These are phyloP conservation scores for Termitomyces sp. DNA, from an alignment of 768 basidiomycete genomes.

Conservation along the genomic window DNA sequence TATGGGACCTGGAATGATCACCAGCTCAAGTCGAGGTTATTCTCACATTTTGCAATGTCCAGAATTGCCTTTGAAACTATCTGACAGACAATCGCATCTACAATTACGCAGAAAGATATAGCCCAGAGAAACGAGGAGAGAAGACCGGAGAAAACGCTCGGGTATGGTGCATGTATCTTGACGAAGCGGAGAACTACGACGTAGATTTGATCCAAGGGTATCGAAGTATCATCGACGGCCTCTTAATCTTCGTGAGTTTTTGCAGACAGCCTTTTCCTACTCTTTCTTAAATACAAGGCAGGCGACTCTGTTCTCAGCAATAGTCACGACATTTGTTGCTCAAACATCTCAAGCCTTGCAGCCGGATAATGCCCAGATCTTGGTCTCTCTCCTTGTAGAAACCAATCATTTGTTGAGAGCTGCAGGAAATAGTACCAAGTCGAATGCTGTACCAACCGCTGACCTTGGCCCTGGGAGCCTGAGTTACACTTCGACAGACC, in stretches of 20 bases:
- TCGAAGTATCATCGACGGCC: background rate
- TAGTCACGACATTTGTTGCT: background rate
- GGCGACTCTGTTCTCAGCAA: background rate
- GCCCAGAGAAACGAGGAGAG: background rate
- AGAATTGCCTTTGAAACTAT: no score
- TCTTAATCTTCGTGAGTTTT: no score
- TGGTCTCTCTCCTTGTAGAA: background rate
- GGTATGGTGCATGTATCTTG: background rate
- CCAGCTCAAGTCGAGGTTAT: no score
- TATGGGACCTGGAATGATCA: no score
- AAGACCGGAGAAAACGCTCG: background rate
- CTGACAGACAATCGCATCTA: background rate
- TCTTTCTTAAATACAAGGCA: background rate
- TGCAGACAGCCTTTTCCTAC: background rate
- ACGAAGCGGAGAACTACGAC: background rate
- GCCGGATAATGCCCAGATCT: background rate
- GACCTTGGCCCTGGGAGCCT: background rate
- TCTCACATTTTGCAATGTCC: background rate
- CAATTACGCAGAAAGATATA: background rate
- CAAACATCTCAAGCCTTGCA: background rate
- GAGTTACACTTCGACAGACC: background rate
- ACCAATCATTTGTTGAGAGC: background rate
- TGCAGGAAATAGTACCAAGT: background rate
- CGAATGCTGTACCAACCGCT: background rate
- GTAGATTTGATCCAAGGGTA: background rate